Conservation (phyloP, 2,329 filamentous ascomycete species). For the Orbilia javanica region DNA sequence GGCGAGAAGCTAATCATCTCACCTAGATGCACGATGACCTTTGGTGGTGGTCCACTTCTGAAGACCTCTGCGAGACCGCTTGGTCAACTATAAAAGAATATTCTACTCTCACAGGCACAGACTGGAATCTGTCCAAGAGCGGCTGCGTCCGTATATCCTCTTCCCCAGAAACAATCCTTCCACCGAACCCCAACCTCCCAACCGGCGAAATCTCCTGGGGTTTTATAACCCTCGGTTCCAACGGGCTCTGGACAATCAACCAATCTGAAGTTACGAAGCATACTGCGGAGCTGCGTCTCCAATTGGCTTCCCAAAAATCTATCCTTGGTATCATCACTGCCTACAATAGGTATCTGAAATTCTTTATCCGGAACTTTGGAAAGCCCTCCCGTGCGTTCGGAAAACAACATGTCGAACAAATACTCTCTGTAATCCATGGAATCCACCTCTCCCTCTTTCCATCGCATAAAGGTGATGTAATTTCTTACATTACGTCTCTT, state of each 20-base stretch:
- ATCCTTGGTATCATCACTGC: slow-evolving; percentile 73
- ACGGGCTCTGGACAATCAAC: slow-evolving; percentile 73
- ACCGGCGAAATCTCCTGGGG: slow-evolving; percentile 72
- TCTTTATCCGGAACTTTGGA: slow-evolving; percentile 73
- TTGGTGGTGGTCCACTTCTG: slow-evolving; percentile 74
- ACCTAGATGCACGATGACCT: slow-evolving; percentile 72
- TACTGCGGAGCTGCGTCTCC: slow-evolving; percentile 72
- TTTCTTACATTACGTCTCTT: slow-evolving; percentile 70
- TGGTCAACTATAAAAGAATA: slow-evolving; percentile 74
- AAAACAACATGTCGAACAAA: slow-evolving; percentile 70
- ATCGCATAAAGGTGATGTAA: slow-evolving; percentile 67
- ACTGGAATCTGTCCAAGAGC: slow-evolving; percentile 73
- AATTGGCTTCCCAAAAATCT: slow-evolving; percentile 70
- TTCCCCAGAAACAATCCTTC: neutral
- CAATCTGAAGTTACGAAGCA: slow-evolving; percentile 72
- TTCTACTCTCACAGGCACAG: slow-evolving; percentile 70
- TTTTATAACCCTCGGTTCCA: slow-evolving; percentile 71
- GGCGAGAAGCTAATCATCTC: neutral
- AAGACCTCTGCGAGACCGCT: slow-evolving; percentile 69
- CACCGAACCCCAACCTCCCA: slow-evolving; percentile 65
- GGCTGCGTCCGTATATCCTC: slow-evolving; percentile 65
- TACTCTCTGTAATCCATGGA: slow-evolving; percentile 69
- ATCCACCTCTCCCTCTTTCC: slow-evolving; percentile 71
- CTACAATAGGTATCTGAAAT: slow-evolving; percentile 69
- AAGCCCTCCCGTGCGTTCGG: slow-evolving; percentile 70